Evolutionary conservation across 805 yeast species (phyloP).

Genomic region (Starmerella ratchasimensis): DNA sequence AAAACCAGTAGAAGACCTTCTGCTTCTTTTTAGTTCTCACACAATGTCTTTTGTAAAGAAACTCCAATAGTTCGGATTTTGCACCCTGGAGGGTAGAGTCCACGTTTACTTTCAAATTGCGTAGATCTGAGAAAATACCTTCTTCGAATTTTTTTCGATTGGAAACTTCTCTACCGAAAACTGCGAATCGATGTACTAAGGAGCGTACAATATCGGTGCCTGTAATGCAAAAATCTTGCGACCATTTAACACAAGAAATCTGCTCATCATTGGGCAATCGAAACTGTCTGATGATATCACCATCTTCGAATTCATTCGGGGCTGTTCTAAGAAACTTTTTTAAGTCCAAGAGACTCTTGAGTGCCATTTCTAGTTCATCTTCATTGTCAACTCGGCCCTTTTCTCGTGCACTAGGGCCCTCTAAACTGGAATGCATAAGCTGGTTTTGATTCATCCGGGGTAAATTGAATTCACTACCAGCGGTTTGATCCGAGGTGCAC

Average conservation of each 20-base stretch:
- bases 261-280: conserved; percentile 78
- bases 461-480: too few relatives aligned
- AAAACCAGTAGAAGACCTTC: conserved; percentile 91
- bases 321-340: conserved; percentile 85
- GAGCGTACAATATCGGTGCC: conserved; percentile 94
- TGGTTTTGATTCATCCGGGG: too few relatives aligned
- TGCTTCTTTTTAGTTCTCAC: conserved; percentile 90
- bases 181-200: conserved; percentile 74
- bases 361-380: neutral
- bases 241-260: conserved; percentile 86
- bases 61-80: conserved; percentile 69
- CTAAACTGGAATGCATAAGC: too few relatives aligned
- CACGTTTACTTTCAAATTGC: conserved; percentile 62
- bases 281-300: conserved; percentile 77
- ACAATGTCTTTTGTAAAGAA: conserved; percentile 73
- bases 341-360: conserved; percentile 22
- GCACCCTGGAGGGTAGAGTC: conserved; percentile 84
- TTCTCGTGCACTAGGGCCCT: too few relatives aligned
- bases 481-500: too few relatives aligned
- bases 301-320: conserved; percentile 85
- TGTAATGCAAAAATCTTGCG: conserved; percentile 71
- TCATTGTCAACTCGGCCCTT: too few relatives aligned
- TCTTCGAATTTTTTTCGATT: conserved; percentile 94
- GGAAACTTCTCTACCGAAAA: conserved; percentile 68
- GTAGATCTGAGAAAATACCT: conserved; percentile 81